Conservation (phyloP, 2,329 filamentous ascomycete species). For the Corinectria fuckeliana region DNA sequence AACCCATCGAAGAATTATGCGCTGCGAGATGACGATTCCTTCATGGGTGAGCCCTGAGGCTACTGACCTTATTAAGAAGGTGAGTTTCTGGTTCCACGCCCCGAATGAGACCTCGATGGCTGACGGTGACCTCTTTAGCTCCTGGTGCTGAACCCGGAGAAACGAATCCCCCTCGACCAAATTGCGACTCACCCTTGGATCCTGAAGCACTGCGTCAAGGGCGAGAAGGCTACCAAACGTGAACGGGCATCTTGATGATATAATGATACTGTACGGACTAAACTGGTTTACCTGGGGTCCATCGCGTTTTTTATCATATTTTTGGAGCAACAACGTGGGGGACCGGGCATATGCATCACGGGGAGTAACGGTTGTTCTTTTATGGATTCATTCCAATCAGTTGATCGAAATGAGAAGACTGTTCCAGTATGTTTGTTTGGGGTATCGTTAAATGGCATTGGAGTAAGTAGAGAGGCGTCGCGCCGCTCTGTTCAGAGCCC, state of each 20-base stretch:
- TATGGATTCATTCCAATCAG: slow-evolving; percentile 25
- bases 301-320: slow-evolving; percentile 32
- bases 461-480: slow-evolving; percentile 22
- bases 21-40: slow-evolving; percentile 91
- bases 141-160: slow-evolving; percentile 91
- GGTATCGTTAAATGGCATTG: slow-evolving; percentile 38
- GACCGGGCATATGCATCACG: slow-evolving; percentile 39
- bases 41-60: slow-evolving; percentile 90
- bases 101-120: slow-evolving; percentile 1
- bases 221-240: slow-evolving; percentile 59
- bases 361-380: slow-evolving; percentile 38
- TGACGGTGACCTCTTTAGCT: slow-evolving; percentile 64
- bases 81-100: slow-evolving; percentile 49
- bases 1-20: slow-evolving; percentile 88
- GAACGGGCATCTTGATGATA: slow-evolving; percentile 48
- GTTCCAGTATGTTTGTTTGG: slow-evolving; percentile 16
- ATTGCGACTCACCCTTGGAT: slow-evolving; percentile 96
- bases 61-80: slow-evolving; percentile 88
- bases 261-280: slow-evolving; percentile 27
- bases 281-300: slow-evolving; percentile 23
- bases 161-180: slow-evolving; percentile 87
- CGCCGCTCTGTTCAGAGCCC: slow-evolving; percentile 2
- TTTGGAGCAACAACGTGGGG: slow-evolving; percentile 23
- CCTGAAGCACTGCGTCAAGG: slow-evolving; percentile 85
- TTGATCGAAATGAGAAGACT: slow-evolving; percentile 23